Base-by-base conservation (phyloP, 495 filamentous ascomycete species). In the Neurospora sp. region DNA sequence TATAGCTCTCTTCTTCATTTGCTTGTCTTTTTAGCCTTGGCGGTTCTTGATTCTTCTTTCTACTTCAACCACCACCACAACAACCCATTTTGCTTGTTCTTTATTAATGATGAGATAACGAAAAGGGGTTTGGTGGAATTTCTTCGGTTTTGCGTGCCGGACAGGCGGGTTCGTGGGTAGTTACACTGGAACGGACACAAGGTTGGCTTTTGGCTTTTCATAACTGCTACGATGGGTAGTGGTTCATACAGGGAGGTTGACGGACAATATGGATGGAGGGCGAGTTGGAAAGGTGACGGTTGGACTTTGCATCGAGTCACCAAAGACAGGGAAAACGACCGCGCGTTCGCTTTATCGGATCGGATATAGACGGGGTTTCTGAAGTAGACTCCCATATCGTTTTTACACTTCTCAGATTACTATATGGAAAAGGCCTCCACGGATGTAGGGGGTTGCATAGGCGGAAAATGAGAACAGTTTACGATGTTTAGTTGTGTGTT, bases 101-200 rank as follows among this genome's bases (percentile, higher is more conserved):
- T 65, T 44, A 68, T 27, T 68, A 14, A 71, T 74, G 70, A 74
- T 41, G 71, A 76, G 69, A 73, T 61, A 39, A 61, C 39, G 18
- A 16, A 73, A 44, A 72, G 40, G 71, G 27, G 53, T 65, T 35
- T 65, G 53, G 27, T 65, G 27, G 53, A 37, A 35, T 65, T 31
- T 65, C 6, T 31, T 65, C 14, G 53, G 53, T 8, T 65, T 65
- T 18, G 53, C 5, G 22, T 37, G 53, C 53, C 47, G 27, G 53
- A 65, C 22, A 65, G 53, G 53, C 53, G 53, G 22, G 53, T 65
- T 31, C 12, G 53, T 61, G 18, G 53, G 53, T 65, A 3, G 53
- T 37, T 65, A 65, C 27, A 65, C 14, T 18, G 53, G 27, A 35
- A 65, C 53, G 53, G 53, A 37, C 53, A 65, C 53, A 35, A 35